Percentiles rank a stretch among this genome's conserved stretches.
Evolutionary conservation across 257 asterid species (phyloP).

Genomic region (Plectranthus barbatus): DNA sequence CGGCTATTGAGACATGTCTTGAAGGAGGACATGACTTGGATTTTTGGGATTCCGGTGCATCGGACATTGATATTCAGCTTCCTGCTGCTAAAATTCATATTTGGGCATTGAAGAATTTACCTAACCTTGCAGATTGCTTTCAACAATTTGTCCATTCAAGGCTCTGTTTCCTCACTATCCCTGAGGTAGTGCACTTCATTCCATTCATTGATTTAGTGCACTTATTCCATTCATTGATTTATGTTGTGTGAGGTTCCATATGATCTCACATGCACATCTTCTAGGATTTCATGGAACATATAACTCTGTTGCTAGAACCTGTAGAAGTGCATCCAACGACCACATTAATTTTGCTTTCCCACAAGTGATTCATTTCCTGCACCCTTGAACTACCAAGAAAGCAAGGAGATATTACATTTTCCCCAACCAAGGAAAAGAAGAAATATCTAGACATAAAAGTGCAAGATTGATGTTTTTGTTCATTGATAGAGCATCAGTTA

Average conservation of each 20-base stretch:
- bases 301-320: background rate
- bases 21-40: constrained; percentile 38
- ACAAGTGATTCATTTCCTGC: background rate
- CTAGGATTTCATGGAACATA: background rate
- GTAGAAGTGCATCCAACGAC: background rate
- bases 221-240: background rate
- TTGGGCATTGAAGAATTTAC: constrained; percentile 74
- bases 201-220: background rate
- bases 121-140: constrained; percentile 72
- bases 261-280: background rate
- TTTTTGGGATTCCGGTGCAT: constrained; percentile 41
- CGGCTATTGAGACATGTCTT: constrained; percentile 49
- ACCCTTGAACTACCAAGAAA: too few species aligned
- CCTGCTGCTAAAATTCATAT: constrained; percentile 49
- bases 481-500: too few species aligned
- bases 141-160: constrained; percentile 59
- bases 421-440: too few species aligned
- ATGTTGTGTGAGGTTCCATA: background rate
- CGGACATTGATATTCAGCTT: constrained; percentile 45
- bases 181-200: constrained; percentile 34
- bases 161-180: constrained; percentile 33
- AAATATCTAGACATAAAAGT: background rate
- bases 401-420: too few species aligned
- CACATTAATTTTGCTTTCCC: background rate
- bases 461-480: too few species aligned